Evolutionary conservation across 805 yeast genomes (phyloP), one percentile per base, ranked within the genome.

Genomic region (Wickerhamiella allomyrinae): DNA sequence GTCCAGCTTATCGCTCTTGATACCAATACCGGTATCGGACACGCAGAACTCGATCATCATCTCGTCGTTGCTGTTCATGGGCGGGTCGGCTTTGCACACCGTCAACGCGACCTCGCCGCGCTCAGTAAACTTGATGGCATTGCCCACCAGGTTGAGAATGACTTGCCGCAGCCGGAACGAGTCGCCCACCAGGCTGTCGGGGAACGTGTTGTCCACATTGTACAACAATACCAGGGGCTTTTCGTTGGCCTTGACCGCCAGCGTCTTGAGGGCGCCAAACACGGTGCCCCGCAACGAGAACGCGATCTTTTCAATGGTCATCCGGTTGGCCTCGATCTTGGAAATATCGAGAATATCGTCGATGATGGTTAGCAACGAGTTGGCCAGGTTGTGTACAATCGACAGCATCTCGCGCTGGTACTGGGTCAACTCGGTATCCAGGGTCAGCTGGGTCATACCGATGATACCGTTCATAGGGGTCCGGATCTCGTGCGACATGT

Each of bases 401-500:
- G 87, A 77, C 51, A 84, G 65, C 94, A 84, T 84, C 62, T 84
- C 94, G 48, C 95, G 72, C 61, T 84, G 95, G 55, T 84, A 84
- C 61, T 84, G 95, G 8, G 93, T 83, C 49, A 84, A 69, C 54
- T 84, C 93, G 0, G 94, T 84, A 49, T 84, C 95, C 43, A 84
- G 68, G 1, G 94, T 81, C 51, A 84, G 65, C 59, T 84, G 94
- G 3, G 94, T 84, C 89, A 84, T 84, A 56, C 94, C 94, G 53
- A 84, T 79, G 38, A 84, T 84, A 66, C 95, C 95, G 60, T 84
- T 84, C 75, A 84, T 79, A 17, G 95, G 95, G 2, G 95, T 84
- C 59, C 95, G 69, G 54, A 84, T 79, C 59, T 84, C 95, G 60
- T 77, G 84, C 5, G 89, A 80, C 71, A 81, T 84, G 56, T 84